Conservation (phyloP, 495 filamentous ascomycete species). For the Hypoxylon cercidicola region DNA sequence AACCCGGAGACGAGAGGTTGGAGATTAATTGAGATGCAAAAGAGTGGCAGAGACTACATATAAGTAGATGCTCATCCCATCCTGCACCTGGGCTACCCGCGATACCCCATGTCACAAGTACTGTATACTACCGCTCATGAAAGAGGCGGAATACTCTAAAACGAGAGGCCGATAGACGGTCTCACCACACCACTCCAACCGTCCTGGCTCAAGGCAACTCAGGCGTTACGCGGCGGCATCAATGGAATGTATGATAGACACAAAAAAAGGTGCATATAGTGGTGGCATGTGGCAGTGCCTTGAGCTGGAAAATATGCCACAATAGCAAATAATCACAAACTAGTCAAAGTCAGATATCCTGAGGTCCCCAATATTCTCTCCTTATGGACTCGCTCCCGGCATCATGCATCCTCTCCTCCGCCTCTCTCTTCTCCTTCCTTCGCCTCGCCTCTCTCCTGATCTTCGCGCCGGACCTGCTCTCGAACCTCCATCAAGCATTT, state of each 20-base stretch:
- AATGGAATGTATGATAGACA: slow-evolving; percentile 47
- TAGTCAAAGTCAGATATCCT: slow-evolving; percentile 6
- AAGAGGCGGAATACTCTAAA: slow-evolving; percentile 29
- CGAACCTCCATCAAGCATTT: slow-evolving; percentile 59
- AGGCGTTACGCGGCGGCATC: slow-evolving; percentile 42
- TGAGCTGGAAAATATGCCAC: slow-evolving; percentile 24
- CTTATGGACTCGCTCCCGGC: not conserved
- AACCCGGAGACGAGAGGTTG: slow-evolving; percentile 97
- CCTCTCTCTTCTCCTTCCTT: not conserved
- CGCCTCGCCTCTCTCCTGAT: slow-evolving; percentile 42
- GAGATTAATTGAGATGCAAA: slow-evolving; percentile 97
- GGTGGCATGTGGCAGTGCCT: slow-evolving; percentile 35
- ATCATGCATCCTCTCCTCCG: not conserved
- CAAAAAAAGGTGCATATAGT: slow-evolving; percentile 38
- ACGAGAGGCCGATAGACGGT: slow-evolving; percentile 24
- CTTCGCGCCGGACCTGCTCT: slow-evolving; percentile 58
- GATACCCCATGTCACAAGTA: slow-evolving; percentile 39
- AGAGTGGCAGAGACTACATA: slow-evolving; percentile 95
- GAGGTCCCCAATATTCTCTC: not conserved
- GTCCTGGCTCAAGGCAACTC: slow-evolving; percentile 35
- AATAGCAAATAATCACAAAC: slow-evolving; percentile 18
- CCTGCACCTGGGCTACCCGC: slow-evolving; percentile 19
- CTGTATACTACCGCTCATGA: slow-evolving; percentile 40
- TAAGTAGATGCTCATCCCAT: slow-evolving; percentile 17
- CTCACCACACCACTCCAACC: slow-evolving; percentile 46